phyloP scores from a whole-genome alignment of 495 filamentous ascomycete genomes.

The Podospora sp. region DNA sequence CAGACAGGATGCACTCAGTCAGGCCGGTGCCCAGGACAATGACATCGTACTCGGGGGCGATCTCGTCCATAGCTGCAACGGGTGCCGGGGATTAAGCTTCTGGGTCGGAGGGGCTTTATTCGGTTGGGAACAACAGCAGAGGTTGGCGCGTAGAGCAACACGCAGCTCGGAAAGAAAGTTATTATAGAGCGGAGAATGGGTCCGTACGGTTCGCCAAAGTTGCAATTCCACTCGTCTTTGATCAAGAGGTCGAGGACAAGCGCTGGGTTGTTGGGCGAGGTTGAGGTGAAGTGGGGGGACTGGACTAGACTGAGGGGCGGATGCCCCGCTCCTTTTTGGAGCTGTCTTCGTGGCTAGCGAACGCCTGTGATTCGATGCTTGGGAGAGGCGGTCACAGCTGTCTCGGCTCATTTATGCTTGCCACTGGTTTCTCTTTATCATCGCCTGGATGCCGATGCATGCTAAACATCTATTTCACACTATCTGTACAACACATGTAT shows the following conservation, averaged over 20 bases:
- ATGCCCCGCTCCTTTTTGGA: conserved; percentile 34
- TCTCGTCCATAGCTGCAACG: conserved; percentile 65
- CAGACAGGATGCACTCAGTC: conserved; percentile 98
- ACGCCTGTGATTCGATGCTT: conserved; percentile 32
- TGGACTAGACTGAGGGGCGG: conserved; percentile 22
- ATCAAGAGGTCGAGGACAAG: conserved; percentile 4
- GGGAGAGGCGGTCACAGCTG: conserved; percentile 33
- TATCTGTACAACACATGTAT: conserved; percentile 30
- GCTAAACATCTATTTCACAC: conserved; percentile 25
- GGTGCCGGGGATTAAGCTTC: conserved; percentile 2
- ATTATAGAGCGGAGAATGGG: neutral
- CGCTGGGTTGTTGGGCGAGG: conserved; percentile 9
- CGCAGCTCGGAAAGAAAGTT: neutral
- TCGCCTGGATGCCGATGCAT: neutral
- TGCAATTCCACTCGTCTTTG: conserved; percentile 11
- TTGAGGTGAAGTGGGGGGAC: conserved; percentile 18
- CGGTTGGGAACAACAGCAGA: neutral
- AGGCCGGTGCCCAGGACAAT: conserved; percentile 97
- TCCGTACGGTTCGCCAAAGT: conserved; percentile 3
- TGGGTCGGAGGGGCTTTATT: conserved; percentile 10
- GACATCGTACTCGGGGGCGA: conserved; percentile 95
- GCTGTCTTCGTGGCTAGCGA: conserved; percentile 19
- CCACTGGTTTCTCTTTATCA: conserved; percentile 1
- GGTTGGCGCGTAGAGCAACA: neutral
- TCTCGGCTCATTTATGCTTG: conserved; percentile 33